A percentile compares a stretch with the other conserved stretches of the same genome.
Evolutionary conservation across 164 flowering plant species (phyloP).

Genomic region (Aristolochia fimbriata): DNA sequence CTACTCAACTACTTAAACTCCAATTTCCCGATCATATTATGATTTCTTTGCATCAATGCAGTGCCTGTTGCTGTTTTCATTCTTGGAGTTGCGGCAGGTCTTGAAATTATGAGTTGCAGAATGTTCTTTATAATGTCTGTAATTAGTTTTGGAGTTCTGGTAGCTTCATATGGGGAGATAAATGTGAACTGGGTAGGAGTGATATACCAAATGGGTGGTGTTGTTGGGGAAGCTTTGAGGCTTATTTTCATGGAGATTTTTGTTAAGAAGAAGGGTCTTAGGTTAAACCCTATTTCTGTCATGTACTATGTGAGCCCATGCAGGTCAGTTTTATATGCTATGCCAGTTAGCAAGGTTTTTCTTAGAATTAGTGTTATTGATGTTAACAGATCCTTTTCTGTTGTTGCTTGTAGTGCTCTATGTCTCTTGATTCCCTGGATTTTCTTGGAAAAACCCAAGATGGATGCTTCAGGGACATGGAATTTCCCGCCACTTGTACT

Average conservation of each 20-base stretch:
- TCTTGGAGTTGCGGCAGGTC: constrained; percentile 89
- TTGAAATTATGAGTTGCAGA: constrained; percentile 86
- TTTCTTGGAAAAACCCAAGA: constrained; percentile 82
- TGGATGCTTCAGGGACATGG: constrained; percentile 77
- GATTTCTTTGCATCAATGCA: constrained; percentile 16
- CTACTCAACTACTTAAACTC: neutral
- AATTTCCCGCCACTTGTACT: constrained; percentile 63
- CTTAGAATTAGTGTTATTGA: constrained; percentile 3
- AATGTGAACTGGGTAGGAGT: constrained; percentile 90
- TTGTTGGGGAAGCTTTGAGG: constrained; percentile 92
- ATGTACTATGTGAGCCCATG: constrained; percentile 99
- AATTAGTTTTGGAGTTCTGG: constrained; percentile 92
- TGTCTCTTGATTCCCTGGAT: constrained; percentile 96
- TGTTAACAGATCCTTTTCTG: neutral
- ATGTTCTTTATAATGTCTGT: constrained; percentile 94
- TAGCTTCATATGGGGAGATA: constrained; percentile 97
- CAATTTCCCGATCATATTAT: neutral
- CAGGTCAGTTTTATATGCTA: constrained; percentile 38
- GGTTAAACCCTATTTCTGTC: constrained; percentile 76
- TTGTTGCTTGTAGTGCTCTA: constrained; percentile 47
- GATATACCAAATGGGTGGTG: constrained; percentile 99
- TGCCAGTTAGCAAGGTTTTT: neutral
- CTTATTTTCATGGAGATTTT: constrained; percentile 98
- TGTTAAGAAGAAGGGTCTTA: constrained; percentile 86
- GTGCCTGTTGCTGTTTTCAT: constrained; percentile 98